Conservation (phyloP, 495 filamentous ascomycete species). For the Letharia lupina region DNA sequence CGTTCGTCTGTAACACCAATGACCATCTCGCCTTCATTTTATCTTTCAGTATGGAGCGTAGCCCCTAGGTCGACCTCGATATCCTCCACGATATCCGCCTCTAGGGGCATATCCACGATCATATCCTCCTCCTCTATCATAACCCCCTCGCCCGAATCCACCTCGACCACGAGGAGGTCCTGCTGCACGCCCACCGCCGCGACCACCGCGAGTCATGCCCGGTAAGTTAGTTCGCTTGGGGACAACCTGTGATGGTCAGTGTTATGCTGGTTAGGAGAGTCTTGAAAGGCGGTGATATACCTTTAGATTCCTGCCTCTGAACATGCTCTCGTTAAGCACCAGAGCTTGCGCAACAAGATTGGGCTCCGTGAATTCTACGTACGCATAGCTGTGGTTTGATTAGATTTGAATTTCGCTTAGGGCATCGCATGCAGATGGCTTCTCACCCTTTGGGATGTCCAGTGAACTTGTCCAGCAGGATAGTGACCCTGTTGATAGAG, state of each 20-base stretch:
- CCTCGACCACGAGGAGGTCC: slow-evolving; percentile 37
- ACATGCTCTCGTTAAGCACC: slow-evolving; percentile 92
- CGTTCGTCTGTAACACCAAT: not conserved
- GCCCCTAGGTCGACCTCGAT: slow-evolving; percentile 65
- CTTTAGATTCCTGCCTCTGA: slow-evolving; percentile 92
- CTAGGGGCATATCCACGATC: slow-evolving; percentile 51
- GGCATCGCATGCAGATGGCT: slow-evolving; percentile 16
- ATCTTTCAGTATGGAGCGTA: slow-evolving; percentile 67
- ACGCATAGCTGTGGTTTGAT: slow-evolving; percentile 69
- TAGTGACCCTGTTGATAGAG: slow-evolving; percentile 96
- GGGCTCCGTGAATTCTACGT: slow-evolving; percentile 97
- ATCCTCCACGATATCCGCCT: slow-evolving; percentile 74
- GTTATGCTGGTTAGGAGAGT: not conserved
- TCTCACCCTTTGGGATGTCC: slow-evolving; percentile 96
- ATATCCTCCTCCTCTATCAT: slow-evolving; percentile 41
- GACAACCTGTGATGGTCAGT: slow-evolving; percentile 52
- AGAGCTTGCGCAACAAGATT: slow-evolving; percentile 87
- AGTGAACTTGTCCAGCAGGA: slow-evolving; percentile 94
- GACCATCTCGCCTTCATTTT: not conserved
- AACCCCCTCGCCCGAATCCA: slow-evolving; percentile 51
- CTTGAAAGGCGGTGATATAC: slow-evolving; percentile 37
- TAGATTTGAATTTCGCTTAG: slow-evolving; percentile 10
- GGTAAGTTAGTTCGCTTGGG: slow-evolving; percentile 97
- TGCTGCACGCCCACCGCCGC: slow-evolving; percentile 46
- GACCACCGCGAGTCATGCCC: slow-evolving; percentile 78